Evolutionary conservation across 1,284 basidiomycete species (phyloP), one percentile per base, ranked within the genome.

Genomic region (Melampsora abietis-canadensis): DNA sequence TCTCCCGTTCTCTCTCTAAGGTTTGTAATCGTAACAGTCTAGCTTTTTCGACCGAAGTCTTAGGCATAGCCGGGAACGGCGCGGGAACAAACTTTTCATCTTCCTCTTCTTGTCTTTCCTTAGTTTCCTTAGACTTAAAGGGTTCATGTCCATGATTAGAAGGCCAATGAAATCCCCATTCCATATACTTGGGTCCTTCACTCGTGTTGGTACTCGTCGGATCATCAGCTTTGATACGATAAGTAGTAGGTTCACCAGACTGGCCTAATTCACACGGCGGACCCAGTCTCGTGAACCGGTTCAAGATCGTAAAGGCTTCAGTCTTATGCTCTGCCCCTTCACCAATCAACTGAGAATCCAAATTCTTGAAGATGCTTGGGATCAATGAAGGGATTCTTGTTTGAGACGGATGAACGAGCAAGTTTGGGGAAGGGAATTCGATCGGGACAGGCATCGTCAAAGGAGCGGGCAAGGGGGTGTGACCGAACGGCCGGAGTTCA

Each of bases 241-340:
- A 80, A 40, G 76, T 68, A 21, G 76, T 47, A 34, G 78, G 75
- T 21, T 80, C 78, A 34, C 80, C 80, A 31, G 77, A 78, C 0
- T 78, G 68, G 0, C 79, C 77, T 5, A 81, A 64, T 21, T 79
- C 78, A 5, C 78, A 78, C 0, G 80, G 80, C 1, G 79, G 80
- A 0, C 79, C 80, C 40, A 81, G 77, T n/a, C 80, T 61, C 1
- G 76, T 78, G 15, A 79, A 73, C 10, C 80, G 76, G 21, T 64
- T 69, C 70, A 80, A 78, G 46, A 81, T 68, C 2, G 70, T 60
- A 46, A 77, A 66, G 40, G 76, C 70, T 24, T 62, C 76, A 68
- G 62, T 76, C 44, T 2, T 67, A 57, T 31, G 77, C 68, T 46
- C 76, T 62, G 15, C 77, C 75, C 19, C 77, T 44, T 10, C 70